These are phyloP conservation scores for Phanerochaete carnosa DNA, from an alignment of 768 basidiomycete genomes.

Conservation along the genomic window DNA sequence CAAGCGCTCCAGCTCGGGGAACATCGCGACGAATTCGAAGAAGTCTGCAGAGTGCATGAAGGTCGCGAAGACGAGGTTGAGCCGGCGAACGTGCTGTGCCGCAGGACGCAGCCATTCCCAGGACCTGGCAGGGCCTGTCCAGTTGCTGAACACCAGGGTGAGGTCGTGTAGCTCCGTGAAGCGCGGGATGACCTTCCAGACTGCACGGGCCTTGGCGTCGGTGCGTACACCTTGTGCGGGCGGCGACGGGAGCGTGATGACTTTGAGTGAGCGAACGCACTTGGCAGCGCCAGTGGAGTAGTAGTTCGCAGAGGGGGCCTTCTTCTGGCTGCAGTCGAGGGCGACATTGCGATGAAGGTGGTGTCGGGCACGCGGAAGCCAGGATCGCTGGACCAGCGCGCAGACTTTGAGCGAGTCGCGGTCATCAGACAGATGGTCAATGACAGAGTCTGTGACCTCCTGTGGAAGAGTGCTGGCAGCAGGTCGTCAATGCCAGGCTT, in stretches of 20 bases:
- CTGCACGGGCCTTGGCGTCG: not conserved
- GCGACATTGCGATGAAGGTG: slow-evolving; percentile 13
- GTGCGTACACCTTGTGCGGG: not conserved
- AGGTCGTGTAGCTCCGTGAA: slow-evolving; percentile 3
- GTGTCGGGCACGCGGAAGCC: slow-evolving; percentile 14
- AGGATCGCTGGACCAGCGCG: slow-evolving; percentile 14
- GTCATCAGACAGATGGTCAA: slow-evolving; percentile 21
- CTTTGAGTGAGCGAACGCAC: slow-evolving; percentile 13
- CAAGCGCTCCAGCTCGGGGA: slow-evolving; percentile 5
- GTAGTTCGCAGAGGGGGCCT: not conserved
- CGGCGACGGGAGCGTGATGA: slow-evolving; percentile 2
- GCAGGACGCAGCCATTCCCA: slow-evolving; percentile 3
- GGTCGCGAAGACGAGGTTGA: slow-evolving; percentile 3
- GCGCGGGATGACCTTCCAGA: slow-evolving; percentile 6
- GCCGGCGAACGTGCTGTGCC: slow-evolving; percentile 3
- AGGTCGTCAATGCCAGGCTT: not conserved
- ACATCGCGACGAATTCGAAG: slow-evolving; percentile 5
- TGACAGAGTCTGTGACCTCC: slow-evolving; percentile 20
- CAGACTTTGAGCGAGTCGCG: slow-evolving; percentile 14
- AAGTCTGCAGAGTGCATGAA: slow-evolving; percentile 6
- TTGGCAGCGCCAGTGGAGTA: slow-evolving; percentile 6
- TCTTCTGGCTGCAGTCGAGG: not conserved
- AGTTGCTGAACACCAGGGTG: slow-evolving; percentile 8
- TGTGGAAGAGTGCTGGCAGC: slow-evolving; percentile 13
- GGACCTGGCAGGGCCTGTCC: not conserved